phyloP scores from a whole-genome alignment of 73 alveolate species.

The Paramecium pentaurelia region DNA sequence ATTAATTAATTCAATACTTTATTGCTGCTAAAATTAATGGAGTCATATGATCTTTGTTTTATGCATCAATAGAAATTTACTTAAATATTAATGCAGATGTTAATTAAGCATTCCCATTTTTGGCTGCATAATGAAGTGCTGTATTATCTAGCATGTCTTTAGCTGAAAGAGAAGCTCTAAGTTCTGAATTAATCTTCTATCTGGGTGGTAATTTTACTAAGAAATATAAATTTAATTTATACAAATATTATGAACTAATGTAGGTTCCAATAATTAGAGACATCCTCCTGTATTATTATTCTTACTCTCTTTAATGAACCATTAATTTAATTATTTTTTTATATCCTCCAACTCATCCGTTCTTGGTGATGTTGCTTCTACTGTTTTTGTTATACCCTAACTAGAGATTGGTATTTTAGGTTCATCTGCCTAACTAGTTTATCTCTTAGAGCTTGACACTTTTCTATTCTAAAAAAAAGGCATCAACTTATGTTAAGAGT shows the following conservation, averaged over 20 bases:
- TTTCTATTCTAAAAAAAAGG: slow-evolving; percentile 22
- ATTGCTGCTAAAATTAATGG: background rate
- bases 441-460: slow-evolving; percentile 19
- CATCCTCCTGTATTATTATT: background rate
- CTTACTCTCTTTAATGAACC: background rate
- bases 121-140: slow-evolving; percentile 49
- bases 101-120: slow-evolving; percentile 32
- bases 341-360: background rate
- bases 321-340: background rate
- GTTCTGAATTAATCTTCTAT: background rate
- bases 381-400: background rate
- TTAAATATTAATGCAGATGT: slow-evolving; percentile 11
- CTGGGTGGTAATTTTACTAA: slow-evolving; percentile 1
- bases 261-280: background rate
- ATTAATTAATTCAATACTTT: background rate
- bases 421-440: slow-evolving; percentile 43
- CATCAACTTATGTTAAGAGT: background rate
- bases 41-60: slow-evolving; percentile 31
- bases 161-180: background rate
- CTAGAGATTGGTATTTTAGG: background rate
- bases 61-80: slow-evolving; percentile 25
- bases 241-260: slow-evolving; percentile 28
- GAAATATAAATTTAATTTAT: background rate
- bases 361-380: background rate
- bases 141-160: background rate